These are phyloP conservation scores for Lagerstroemia fauriei DNA, from an alignment of 441 rosid species.

Conservation along the genomic window DNA sequence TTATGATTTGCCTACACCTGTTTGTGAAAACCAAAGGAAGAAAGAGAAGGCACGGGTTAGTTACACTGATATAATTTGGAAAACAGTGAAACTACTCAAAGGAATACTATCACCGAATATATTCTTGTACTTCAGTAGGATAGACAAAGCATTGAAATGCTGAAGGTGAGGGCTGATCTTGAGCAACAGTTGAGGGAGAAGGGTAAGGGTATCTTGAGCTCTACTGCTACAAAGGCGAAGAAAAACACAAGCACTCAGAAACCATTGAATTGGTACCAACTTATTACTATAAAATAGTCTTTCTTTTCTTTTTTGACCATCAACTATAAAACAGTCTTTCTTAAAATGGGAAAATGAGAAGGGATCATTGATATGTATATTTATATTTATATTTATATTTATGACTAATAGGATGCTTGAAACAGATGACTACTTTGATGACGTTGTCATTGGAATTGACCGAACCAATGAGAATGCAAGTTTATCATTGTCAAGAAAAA, in stretches of 20 bases:
- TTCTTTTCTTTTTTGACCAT: no score
- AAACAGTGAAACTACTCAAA: background rate
- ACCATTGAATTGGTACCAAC: constrained; percentile 57
- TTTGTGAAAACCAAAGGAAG: constrained; percentile 38
- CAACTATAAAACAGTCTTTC: background rate
- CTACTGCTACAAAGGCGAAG: constrained; percentile 45
- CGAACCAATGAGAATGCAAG: constrained; percentile 36
- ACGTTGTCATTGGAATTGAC: constrained; percentile 52
- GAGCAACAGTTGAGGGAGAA: constrained; percentile 68
- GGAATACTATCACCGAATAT: background rate
- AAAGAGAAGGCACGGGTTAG: constrained; percentile 61
- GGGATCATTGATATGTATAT: background rate
- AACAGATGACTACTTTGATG: constrained; percentile 77
- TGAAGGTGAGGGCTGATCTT: constrained; percentile 73
- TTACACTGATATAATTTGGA: background rate
- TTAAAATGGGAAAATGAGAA: background rate
- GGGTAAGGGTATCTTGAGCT: constrained; percentile 54
- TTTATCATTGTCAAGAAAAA: constrained; percentile 39
- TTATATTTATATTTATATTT: background rate
- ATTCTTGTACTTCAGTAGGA: constrained; percentile 44
- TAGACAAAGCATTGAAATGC: constrained; percentile 72
- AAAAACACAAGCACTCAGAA: constrained; percentile 49
- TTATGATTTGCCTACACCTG: constrained; percentile 22
- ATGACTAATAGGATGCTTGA: constrained; percentile 62
- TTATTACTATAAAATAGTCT: background rate